Evolutionary conservation across 768 basidiomycete species (phyloP).

Genomic region (Baorangia bicolor): DNA sequence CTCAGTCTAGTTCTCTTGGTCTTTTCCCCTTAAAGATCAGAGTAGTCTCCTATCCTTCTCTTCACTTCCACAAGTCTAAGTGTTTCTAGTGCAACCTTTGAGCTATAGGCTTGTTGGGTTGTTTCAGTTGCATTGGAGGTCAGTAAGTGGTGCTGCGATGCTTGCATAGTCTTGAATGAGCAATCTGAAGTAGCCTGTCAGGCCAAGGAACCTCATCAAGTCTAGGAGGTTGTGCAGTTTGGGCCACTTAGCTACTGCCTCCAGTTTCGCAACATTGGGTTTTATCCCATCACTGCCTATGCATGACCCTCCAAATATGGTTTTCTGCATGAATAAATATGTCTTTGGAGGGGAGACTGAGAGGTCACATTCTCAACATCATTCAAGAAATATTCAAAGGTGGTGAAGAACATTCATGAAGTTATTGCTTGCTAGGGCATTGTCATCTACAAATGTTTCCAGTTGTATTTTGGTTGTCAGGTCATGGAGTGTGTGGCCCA

Average conservation of each 20-base stretch:
- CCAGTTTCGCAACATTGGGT: neutral
- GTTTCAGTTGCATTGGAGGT: neutral
- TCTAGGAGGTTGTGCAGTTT: neutral
- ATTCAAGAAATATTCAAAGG: neutral
- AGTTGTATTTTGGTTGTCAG: neutral
- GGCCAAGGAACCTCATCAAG: constrained; percentile 4
- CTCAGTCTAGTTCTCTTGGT: no score
- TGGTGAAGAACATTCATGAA: neutral
- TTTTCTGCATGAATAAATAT: constrained; percentile 6
- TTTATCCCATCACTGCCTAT: neutral
- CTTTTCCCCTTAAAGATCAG: no score
- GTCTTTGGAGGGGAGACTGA: constrained; percentile 9
- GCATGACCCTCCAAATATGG: neutral
- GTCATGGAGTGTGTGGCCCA: neutral
- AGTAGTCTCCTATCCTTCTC: no score
- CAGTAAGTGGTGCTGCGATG: neutral
- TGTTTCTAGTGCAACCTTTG: no score
- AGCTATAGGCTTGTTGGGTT: no score
- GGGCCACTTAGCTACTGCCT: constrained; percentile 8
- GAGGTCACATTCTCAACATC: neutral
- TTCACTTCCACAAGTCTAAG: no score
- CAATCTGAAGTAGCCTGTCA: constrained; percentile 4
- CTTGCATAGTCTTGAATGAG: constrained; percentile 9
- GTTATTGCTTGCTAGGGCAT: neutral
- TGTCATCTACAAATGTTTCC: neutral